phyloP scores from a whole-genome alignment of 306 rosid species.

The Cucumis sativus region DNA sequence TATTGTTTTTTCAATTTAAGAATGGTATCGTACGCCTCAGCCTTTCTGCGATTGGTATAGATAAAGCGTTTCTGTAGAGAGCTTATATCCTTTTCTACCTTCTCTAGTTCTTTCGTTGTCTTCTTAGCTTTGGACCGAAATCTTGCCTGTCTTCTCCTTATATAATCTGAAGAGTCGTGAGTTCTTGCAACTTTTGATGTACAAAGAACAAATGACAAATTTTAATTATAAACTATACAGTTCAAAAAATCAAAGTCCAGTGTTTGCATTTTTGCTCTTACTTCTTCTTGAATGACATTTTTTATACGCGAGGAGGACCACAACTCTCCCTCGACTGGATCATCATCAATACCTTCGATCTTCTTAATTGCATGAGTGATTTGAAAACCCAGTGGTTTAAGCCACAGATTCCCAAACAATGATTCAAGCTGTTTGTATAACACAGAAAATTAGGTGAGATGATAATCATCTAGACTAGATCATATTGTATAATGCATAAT shows the following conservation, averaged over 20 bases:
- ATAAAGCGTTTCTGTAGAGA: neutral
- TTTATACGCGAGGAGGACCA: conserved; percentile 10
- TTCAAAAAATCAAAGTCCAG: neutral
- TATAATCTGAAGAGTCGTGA: no score
- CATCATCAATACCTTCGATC: conserved; percentile 1
- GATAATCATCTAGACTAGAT: neutral
- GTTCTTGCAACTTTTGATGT: neutral
- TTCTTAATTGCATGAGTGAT: neutral
- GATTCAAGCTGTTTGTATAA: neutral
- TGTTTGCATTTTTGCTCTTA: neutral
- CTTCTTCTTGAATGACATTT: neutral
- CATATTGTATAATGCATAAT: neutral
- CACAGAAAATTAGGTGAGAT: neutral
- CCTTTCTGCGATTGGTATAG: neutral
- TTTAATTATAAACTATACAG: neutral
- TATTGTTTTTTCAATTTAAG: conserved; percentile 1
- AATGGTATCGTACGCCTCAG: conserved; percentile 1
- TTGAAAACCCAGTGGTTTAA: neutral
- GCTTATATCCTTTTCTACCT: neutral
- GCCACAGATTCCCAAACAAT: neutral
- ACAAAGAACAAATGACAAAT: neutral
- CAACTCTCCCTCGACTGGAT: conserved; percentile 6
- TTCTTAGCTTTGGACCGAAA: neutral
- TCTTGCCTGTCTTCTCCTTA: neutral
- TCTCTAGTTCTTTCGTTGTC: neutral